These are phyloP conservation scores for Melampsora americana DNA, from an alignment of 1,284 basidiomycete species.

Conservation along the genomic window DNA sequence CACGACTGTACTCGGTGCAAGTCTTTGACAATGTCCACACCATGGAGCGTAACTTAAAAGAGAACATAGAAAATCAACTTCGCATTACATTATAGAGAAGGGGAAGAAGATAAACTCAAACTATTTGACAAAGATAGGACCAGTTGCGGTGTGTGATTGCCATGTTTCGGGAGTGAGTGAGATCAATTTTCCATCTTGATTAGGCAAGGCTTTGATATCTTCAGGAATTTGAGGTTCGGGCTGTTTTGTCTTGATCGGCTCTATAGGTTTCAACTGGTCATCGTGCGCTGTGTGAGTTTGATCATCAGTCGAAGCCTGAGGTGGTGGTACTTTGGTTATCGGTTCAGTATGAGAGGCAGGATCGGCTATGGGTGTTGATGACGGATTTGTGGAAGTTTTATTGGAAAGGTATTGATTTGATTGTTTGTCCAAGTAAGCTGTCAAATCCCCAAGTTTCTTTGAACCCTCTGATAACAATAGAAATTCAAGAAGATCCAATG, in stretches of 20 bases:
- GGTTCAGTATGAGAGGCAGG: too few species aligned
- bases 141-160: conserved; percentile 2
- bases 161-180: conserved; percentile 10
- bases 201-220: neutral
- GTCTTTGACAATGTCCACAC: conserved; percentile 35
- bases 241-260: neutral
- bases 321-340: too few species aligned
- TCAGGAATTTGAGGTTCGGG: neutral
- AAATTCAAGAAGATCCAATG: neutral
- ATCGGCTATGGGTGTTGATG: neutral
- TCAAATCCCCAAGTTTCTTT: neutral
- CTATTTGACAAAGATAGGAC: conserved; percentile 35
- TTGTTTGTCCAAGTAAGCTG: conserved; percentile 13
- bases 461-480: neutral
- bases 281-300: neutral
- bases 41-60: conserved; percentile 20
- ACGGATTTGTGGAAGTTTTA: neutral
- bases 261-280: neutral
- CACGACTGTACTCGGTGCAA: conserved; percentile 15
- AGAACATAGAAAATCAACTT: too few species aligned
- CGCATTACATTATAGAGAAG: too few species aligned
- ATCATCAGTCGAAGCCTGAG: neutral
- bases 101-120: neutral
- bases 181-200: conserved; percentile 17
- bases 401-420: conserved; percentile 9